Conservation (phyloP, 73 alveolate species). For the Paraurostyla sp. region DNA sequence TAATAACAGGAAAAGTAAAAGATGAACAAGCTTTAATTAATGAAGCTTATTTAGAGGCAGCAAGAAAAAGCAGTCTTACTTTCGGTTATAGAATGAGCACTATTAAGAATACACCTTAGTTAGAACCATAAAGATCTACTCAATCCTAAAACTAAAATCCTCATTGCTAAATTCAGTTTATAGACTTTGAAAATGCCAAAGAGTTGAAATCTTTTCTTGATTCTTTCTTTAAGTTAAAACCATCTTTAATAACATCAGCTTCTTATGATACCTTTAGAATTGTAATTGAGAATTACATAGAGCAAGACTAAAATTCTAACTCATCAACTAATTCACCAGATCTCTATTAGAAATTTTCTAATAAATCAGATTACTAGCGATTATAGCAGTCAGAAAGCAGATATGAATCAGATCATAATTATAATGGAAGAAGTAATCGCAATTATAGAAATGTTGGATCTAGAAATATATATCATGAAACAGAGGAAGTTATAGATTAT, state of each 20-base stretch:
- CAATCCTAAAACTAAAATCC: neutral
- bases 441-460: no score
- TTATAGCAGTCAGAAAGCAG: no score
- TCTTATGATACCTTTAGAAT: conserved; percentile 71
- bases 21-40: neutral
- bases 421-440: no score
- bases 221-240: conserved; percentile 69
- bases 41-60: neutral
- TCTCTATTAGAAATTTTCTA: no score
- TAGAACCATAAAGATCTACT: neutral
- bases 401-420: no score
- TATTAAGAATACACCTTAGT: neutral
- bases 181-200: conserved; percentile 58
- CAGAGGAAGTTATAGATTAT: conserved; percentile 66
- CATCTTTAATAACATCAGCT: conserved; percentile 52
- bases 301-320: neutral
- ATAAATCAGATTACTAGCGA: no score
- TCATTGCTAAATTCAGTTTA: conserved; percentile 7
- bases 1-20: conserved; percentile 1
- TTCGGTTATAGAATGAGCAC: neutral
- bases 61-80: neutral
- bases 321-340: no score
- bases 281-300: conserved; percentile 65
- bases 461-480: no score
- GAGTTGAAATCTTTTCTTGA: conserved; percentile 53